phyloP scores from a whole-genome alignment of 345 rosid genomes.

The Citrus unshiu region DNA sequence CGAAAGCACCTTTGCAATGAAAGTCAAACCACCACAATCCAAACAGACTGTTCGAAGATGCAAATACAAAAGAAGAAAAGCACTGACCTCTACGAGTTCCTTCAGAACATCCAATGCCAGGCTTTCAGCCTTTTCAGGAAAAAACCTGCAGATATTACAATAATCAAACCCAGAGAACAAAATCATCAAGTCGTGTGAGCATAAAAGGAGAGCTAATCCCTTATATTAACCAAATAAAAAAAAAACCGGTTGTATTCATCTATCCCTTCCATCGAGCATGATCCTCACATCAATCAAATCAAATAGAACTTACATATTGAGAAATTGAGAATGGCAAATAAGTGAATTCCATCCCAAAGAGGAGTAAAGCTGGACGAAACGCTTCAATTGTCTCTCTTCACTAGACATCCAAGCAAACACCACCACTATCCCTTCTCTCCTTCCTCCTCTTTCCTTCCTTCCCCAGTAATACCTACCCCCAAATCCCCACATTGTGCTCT shows the following conservation, averaged over 20 bases:
- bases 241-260: neutral
- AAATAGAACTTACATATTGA: slow-evolving; percentile 53
- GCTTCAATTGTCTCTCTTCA: slow-evolving; percentile 65
- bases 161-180: slow-evolving; percentile 15
- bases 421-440: slow-evolving; percentile 61
- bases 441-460: slow-evolving; percentile 37
- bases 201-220: neutral
- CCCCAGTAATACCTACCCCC: slow-evolving; percentile 86
- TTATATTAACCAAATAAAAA: neutral
- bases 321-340: slow-evolving; percentile 81
- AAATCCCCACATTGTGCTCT: slow-evolving; percentile 63
- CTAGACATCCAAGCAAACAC: slow-evolving; percentile 90
- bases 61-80: neutral
- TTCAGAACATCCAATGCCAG: slow-evolving; percentile 60
- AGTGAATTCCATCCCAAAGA: slow-evolving; percentile 74
- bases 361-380: slow-evolving; percentile 58
- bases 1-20: neutral
- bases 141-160: slow-evolving; percentile 53
- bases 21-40: neutral
- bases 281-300: neutral
- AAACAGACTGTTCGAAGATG: neutral
- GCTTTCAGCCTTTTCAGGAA: slow-evolving; percentile 72
- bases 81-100: slow-evolving; percentile 61
- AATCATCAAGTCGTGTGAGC: neutral
- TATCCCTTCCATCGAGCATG: neutral